phyloP scores from a whole-genome alignment of 345 rosid species.

The Eucalyptus marginata region DNA sequence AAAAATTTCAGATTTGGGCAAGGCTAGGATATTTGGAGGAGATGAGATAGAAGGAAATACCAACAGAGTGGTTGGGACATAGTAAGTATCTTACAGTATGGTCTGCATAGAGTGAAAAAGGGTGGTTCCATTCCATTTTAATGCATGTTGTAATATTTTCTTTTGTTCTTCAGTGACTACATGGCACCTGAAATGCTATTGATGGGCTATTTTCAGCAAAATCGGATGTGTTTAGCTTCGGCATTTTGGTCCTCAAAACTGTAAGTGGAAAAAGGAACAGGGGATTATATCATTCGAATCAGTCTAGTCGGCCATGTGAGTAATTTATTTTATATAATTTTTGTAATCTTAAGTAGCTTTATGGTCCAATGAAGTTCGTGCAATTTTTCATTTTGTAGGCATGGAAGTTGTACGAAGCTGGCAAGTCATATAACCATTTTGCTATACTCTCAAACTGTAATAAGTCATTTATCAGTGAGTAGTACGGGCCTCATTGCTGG shows the following conservation, averaged over 20 bases:
- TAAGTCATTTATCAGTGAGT: too few relatives aligned
- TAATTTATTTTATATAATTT: neutral
- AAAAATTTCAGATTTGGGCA: too few relatives aligned
- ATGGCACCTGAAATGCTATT: conserved; percentile 36
- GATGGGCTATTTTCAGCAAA: conserved; percentile 22
- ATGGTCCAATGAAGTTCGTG: neutral
- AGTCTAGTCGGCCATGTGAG: conserved; percentile 24
- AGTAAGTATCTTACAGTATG: neutral
- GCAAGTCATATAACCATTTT: neutral
- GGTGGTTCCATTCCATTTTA: neutral
- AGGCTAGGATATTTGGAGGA: too few relatives aligned
- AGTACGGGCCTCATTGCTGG: too few relatives aligned
- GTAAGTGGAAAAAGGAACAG: conserved; percentile 21
- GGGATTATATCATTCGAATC: conserved; percentile 17
- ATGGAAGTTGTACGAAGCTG: conserved; percentile 15
- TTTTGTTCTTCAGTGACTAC: conserved; percentile 8
- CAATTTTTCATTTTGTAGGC: neutral
- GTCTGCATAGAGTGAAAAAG: neutral
- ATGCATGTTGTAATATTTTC: neutral
- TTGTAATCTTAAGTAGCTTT: neutral
- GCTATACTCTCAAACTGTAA: too few relatives aligned
- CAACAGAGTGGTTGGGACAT: too few relatives aligned
- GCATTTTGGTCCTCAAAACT: conserved; percentile 24
- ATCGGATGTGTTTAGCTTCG: conserved; percentile 31
- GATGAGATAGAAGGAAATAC: too few relatives aligned